A percentile compares a stretch with the other conserved stretches of the same genome.
phyloP scores from a whole-genome alignment of 257 asterid species.

The Leptodermis oblonga region DNA sequence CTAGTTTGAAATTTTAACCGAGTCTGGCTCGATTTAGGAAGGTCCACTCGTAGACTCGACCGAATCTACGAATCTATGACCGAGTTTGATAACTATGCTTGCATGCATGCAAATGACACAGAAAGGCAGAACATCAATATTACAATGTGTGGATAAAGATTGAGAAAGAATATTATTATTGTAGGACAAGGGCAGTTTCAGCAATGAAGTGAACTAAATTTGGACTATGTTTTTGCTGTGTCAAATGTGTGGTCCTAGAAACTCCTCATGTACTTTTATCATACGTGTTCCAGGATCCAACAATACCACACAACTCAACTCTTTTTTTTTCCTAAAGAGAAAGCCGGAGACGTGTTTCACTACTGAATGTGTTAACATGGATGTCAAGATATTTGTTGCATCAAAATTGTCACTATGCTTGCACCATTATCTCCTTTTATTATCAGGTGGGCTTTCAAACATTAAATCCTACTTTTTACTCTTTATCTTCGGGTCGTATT shows the following conservation, averaged over 20 bases:
- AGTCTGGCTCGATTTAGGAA: no score
- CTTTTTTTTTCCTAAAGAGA: neutral
- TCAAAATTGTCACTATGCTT: conserved; percentile 33
- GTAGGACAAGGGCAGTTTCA: neutral
- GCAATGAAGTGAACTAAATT: neutral
- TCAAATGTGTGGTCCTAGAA: conserved; percentile 6
- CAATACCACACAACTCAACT: conserved; percentile 2
- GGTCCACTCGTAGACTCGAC: no score
- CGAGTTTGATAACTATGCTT: no score
- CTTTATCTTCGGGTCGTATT: conserved; percentile 19
- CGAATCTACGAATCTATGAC: no score
- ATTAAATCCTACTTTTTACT: neutral
- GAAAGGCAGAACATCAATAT: neutral
- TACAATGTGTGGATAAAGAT: neutral
- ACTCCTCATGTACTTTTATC: neutral
- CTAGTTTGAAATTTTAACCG: no score
- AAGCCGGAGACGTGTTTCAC: conserved; percentile 17
- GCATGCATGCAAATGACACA: neutral
- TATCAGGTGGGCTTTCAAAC: conserved; percentile 18
- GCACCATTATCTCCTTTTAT: conserved; percentile 29
- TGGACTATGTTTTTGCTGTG: neutral
- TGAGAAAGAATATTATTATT: neutral
- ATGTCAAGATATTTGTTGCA: conserved; percentile 31
- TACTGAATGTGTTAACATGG: conserved; percentile 22
- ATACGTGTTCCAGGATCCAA: neutral